phyloP scores from a whole-genome alignment of 148 eudicot genomes.

The Arctostaphylos glauca region DNA sequence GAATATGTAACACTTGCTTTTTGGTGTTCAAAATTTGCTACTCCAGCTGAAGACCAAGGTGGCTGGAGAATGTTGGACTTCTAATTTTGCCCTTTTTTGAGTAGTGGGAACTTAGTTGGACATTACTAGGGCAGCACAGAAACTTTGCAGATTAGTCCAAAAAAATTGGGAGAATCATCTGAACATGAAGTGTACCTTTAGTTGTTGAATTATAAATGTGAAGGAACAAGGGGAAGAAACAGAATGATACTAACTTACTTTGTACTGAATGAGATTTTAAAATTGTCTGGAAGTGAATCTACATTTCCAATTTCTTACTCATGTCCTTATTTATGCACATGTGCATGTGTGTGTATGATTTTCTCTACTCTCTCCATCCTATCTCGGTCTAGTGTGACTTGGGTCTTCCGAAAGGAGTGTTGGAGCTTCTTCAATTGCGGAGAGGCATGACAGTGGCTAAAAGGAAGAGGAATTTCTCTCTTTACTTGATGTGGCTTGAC shows the following conservation, averaged over 20 bases:
- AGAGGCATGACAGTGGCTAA: too few relatives aligned
- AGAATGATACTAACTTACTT: background rate
- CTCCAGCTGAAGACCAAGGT: slow-evolving; percentile 12
- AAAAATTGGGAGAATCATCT: background rate
- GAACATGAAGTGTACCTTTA: background rate
- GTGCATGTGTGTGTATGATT: background rate
- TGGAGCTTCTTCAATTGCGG: too few relatives aligned
- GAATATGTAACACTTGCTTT: background rate
- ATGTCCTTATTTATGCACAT: background rate
- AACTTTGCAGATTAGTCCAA: slow-evolving; percentile 9
- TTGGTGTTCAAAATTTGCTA: slow-evolving; percentile 3
- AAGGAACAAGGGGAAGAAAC: background rate
- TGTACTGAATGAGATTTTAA: slow-evolving; percentile 5
- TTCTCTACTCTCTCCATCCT: background rate
- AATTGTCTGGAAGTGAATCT: background rate
- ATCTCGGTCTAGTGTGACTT: background rate
- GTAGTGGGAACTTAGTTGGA: background rate
- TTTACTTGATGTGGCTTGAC: too few relatives aligned
- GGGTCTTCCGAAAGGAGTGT: background rate
- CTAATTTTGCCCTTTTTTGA: background rate
- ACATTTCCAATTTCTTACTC: background rate
- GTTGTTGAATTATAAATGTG: background rate
- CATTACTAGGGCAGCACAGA: background rate
- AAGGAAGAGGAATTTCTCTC: too few relatives aligned
- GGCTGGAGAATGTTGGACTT: background rate